Base-by-base conservation (phyloP, 1,284 basidiomycete species). In the Trichosporon sp. region DNA sequence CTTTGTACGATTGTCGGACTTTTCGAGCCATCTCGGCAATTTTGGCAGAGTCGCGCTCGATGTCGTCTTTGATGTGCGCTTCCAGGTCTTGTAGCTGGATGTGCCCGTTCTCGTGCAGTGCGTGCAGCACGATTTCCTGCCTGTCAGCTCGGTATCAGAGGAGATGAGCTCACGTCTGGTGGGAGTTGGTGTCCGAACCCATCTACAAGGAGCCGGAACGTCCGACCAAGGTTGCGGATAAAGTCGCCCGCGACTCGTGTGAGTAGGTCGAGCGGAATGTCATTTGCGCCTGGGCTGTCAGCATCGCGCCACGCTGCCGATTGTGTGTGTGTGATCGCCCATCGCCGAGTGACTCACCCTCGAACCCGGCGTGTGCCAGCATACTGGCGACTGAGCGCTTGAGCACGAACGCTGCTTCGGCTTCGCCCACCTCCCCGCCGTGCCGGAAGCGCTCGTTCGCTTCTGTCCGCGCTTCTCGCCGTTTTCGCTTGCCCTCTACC, bases 91-190 rank as follows among this genome's bases (percentile, higher is more conserved):
- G 84, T 13, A 93, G 82, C 61, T 87, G 85, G 0, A 90, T 85
- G 10, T 87, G 87, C 1, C 92, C 92, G 65, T 89, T 91, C 79
- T 95, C 91, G 68, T 92, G 90, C 13, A 98, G 82, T 0, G 90
- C 89, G 77, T 95, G 92, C 3, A 94, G 83, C 33, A 96, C 87
- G 58, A 97, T 92, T 86, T 96, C 92, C 90, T 95, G 66, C 16
- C 16, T 11, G 64, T 32, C 27, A 31, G 59, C 61, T 40, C n/a
- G 36, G 11, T 4, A 3, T 10, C 1, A 1, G 11, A 21, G 16
- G 6, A 6, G 3, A 8, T 31, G 2, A 70, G 64, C 83, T 71
- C 66, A 93, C 92, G 85, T 95, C 92, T 0, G 90, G 78, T 4
- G 87, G 86, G 89, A 97, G 92, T 52, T 84, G 85, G 49, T 85